These are phyloP conservation scores for Boletus rubroflammeus DNA, from an alignment of 768 basidiomycete species.

Conservation along the genomic window DNA sequence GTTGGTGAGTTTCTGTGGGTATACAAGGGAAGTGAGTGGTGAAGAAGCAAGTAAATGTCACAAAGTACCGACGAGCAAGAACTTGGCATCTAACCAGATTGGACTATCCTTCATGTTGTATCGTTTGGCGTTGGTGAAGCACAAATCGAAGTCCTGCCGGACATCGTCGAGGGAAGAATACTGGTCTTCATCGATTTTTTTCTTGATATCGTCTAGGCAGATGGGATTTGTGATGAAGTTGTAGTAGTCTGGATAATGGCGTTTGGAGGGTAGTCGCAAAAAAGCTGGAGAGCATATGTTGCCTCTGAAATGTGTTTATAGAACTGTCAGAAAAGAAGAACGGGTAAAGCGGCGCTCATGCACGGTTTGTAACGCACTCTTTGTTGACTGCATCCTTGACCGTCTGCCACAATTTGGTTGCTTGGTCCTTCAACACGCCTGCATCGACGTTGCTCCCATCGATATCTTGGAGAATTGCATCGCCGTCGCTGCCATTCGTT, in stretches of 20 bases:
- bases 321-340: conserved; percentile 43
- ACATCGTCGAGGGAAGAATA: conserved; percentile 67
- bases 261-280: conserved; percentile 64
- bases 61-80: conserved; percentile 57
- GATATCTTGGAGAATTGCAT: conserved; percentile 11
- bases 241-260: conserved; percentile 86
- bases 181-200: conserved; percentile 54
- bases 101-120: conserved; percentile 79
- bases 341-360: conserved; percentile 36
- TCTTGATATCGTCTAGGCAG: conserved; percentile 86
- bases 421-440: conserved; percentile 55
- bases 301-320: conserved; percentile 47
- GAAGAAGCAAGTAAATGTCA: background rate
- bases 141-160: conserved; percentile 68
- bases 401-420: conserved; percentile 69
- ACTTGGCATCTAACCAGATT: conserved; percentile 82
- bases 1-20: conserved; percentile 42
- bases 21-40: background rate
- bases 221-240: conserved; percentile 74
- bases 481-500: conserved; percentile 27
- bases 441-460: conserved; percentile 27
- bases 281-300: conserved; percentile 62
- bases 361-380: conserved; percentile 68
- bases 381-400: conserved; percentile 82
- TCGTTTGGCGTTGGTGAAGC: conserved; percentile 76